Conservation (phyloP, 768 basidiomycete genomes). For the Phylloporus sp. region DNA sequence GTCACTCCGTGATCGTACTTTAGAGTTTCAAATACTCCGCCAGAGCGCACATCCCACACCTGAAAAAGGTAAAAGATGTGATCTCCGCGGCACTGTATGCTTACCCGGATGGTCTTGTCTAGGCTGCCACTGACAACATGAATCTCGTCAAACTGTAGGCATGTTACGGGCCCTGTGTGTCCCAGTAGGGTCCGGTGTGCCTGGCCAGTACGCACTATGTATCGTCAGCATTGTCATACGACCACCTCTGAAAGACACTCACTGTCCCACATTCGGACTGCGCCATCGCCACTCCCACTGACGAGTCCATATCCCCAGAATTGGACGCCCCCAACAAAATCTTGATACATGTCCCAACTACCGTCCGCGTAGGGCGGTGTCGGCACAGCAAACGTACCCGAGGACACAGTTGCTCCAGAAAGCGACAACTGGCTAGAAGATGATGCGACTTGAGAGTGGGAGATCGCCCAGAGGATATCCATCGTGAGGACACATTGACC, state of each 20-base stretch:
- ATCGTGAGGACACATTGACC: constrained; percentile 99
- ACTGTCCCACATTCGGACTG: constrained; percentile 99
- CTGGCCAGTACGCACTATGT: constrained; percentile 94
- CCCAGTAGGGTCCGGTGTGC: constrained; percentile 90
- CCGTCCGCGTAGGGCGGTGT: constrained; percentile 88
- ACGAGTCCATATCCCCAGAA: constrained; percentile 99
- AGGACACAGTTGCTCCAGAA: constrained; percentile 49
- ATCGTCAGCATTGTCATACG: not conserved
- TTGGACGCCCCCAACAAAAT: constrained; percentile 96
- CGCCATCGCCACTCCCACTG: constrained; percentile 95
- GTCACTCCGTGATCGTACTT: constrained; percentile 90
- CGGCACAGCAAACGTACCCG: constrained; percentile 72
- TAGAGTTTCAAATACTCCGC: constrained; percentile 83
- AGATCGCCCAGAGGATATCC: constrained; percentile 99
- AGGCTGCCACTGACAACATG: constrained; percentile 91
- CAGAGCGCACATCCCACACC: constrained; percentile 97
- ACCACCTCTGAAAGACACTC: constrained; percentile 29
- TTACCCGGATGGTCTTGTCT: constrained; percentile 87
- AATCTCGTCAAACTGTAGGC: constrained; percentile 93
- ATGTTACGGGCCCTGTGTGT: constrained; percentile 91
- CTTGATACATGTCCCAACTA: constrained; percentile 91
- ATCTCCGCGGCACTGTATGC: constrained; percentile 22
- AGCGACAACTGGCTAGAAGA: constrained; percentile 43
- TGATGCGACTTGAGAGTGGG: constrained; percentile 63
- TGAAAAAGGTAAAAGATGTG: constrained; percentile 26